Conservation (phyloP, 169 alveolate species). For the Cryptosporidium viatorum region DNA sequence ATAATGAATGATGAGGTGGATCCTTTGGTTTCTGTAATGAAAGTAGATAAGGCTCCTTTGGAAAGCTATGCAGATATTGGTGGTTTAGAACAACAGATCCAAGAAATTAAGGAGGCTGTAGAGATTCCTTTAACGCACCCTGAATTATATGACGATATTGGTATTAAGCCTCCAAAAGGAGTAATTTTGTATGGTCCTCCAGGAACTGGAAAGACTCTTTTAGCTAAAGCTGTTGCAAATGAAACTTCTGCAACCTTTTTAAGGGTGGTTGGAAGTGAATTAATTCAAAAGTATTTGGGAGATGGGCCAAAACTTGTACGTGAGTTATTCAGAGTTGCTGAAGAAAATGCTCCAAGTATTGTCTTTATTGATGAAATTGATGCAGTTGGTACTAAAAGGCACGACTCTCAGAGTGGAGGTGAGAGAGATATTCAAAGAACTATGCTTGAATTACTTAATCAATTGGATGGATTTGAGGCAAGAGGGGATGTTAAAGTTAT, state of each 20-base stretch:
- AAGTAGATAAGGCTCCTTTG: constrained; percentile 99
- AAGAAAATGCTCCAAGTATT: constrained; percentile 99
- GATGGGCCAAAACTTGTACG: constrained; percentile 99
- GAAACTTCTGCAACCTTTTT: constrained; percentile 99
- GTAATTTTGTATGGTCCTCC: constrained; percentile 95
- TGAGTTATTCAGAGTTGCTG: constrained; percentile 98
- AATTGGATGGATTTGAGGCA: constrained; percentile 99
- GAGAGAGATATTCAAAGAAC: constrained; percentile 99
- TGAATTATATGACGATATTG: constrained; percentile 98
- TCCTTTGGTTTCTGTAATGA: constrained; percentile 96
- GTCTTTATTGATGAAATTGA: constrained; percentile 99
- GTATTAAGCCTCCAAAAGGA: constrained; percentile 96
- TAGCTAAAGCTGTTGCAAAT: constrained; percentile 96
- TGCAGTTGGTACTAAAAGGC: constrained; percentile 98
- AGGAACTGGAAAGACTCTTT: constrained; percentile 93
- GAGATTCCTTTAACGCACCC: constrained; percentile 99
- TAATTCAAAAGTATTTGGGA: constrained; percentile 98
- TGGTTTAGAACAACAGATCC: constrained; percentile 98
- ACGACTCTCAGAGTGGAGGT: constrained; percentile 98
- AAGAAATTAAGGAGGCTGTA: constrained; percentile 94
- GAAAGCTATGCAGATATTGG: constrained; percentile 99
- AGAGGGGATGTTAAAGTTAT: constrained; percentile 98
- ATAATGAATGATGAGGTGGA: constrained; percentile 97
- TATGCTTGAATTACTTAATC: constrained; percentile 98
- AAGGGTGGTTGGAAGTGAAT: constrained; percentile 99